Base-by-base conservation (phyloP, 805 yeast genomes). In the Metschnikowia cubensis region DNA sequence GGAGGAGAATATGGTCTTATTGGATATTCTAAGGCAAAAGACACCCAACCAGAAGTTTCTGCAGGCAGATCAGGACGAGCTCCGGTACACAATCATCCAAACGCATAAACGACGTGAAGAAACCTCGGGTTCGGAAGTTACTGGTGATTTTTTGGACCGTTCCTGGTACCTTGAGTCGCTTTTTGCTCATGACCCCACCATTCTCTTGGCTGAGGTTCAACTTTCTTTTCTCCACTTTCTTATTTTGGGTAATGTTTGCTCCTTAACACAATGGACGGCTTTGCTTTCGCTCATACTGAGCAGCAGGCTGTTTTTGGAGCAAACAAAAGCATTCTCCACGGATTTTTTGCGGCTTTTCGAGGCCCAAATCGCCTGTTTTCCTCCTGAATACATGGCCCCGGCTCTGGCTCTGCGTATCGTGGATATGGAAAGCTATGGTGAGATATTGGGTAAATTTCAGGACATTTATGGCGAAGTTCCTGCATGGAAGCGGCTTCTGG, bases 191-290 rank as follows among this genome's bases (percentile, higher is more conserved):
- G 72, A 61, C 47, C 56, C 39, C 17, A 60, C 59, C 0, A 42
- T 59, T 2, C 53, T 80, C 3, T 52, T 82, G 4, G 81, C 81
- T 1, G 89, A 86, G 57, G 59, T 83, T 6, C 81, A 82, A 55
- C 59, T 83, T 18, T 60, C 77, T 2, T 85, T 74, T 52, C 45
- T 83, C 1, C 67, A 77, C 49, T 69, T 76, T 39, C 58, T 82
- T 1, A 56, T 82, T 0, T 69, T 85, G 53, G 87, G 85, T 14
- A 87, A 85, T 61, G 77, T 79, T 58, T 79, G 87, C 17, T 80
- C 85, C 13, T 75, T 81, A 17, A 67, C 78, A 18, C 90, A 85
- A 56, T 86, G 91, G 91, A 71, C 78, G 47, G 71, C 69, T 17
- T 53, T 84, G 34, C 55, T 80, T 11, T 74, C 73, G 42, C 59